phyloP scores from a whole-genome alignment of 805 yeast species.

The Sugiyamaella lignohabitans region DNA sequence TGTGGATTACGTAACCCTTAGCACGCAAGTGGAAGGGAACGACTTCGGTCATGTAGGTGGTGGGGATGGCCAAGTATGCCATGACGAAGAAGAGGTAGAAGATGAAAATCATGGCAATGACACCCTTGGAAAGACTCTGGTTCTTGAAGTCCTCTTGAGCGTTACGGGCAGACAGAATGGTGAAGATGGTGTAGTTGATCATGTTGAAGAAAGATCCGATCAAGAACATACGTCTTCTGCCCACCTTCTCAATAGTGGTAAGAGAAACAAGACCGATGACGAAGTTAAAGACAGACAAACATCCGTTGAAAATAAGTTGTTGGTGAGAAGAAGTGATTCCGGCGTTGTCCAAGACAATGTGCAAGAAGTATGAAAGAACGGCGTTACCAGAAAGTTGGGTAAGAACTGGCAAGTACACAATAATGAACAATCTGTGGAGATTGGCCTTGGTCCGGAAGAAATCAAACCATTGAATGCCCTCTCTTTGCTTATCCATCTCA shows the following conservation, averaged over 20 bases:
- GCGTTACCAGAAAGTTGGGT: constrained; percentile 17
- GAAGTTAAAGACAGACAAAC: constrained; percentile 8
- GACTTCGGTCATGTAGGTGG: constrained; percentile 22
- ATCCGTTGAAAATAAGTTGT: constrained; percentile 12
- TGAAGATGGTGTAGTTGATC: constrained; percentile 33
- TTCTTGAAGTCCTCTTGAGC: constrained; percentile 8
- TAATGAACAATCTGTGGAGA: constrained; percentile 8
- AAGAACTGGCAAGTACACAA: constrained; percentile 8
- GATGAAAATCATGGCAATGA: constrained; percentile 16
- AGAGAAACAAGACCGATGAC: constrained; percentile 5
- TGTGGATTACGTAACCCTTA: constrained; percentile 35
- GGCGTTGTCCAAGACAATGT: constrained; percentile 44
- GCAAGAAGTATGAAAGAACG: constrained; percentile 36
- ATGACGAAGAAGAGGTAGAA: constrained; percentile 11
- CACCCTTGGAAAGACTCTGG: constrained; percentile 9
- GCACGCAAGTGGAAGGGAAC: constrained; percentile 33
- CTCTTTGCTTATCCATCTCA: constrained; percentile 19
- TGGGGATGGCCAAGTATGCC: constrained; percentile 14
- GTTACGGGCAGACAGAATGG: constrained; percentile 43
- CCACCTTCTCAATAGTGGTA: constrained; percentile 8
- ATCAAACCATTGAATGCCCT: constrained; percentile 6
- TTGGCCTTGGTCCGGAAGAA: constrained; percentile 9
- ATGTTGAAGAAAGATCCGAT: constrained; percentile 11
- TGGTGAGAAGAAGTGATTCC: constrained; percentile 38
- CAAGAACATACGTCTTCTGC: constrained; percentile 16